Evolutionary conservation across 192 early-diverging fungal species (phyloP).

Genomic region (Obelidium mucronatum): DNA sequence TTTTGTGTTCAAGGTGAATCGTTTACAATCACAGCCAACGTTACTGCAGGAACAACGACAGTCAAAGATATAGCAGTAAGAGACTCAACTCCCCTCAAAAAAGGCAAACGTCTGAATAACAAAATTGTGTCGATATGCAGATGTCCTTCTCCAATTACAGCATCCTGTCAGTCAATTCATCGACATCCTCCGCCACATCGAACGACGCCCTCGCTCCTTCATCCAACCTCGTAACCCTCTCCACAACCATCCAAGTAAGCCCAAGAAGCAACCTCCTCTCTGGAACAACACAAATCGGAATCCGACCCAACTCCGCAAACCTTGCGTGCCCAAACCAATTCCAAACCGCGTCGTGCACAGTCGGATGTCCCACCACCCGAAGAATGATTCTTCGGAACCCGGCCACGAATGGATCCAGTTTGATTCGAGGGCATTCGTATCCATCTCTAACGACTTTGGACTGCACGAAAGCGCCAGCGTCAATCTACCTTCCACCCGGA

Average conservation of each 20-base stretch:
- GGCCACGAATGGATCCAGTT: neutral
- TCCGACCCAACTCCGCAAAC: conserved; percentile 10
- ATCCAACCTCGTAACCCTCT: neutral
- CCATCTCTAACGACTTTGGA: neutral
- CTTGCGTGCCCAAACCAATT: conserved; percentile 19
- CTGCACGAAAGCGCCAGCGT: conserved; percentile 15
- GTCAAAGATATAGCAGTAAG: too few species aligned
- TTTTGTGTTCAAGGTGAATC: conserved; percentile 2
- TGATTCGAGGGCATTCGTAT: neutral
- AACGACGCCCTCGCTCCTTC: neutral
- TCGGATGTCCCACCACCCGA: conserved; percentile 15
- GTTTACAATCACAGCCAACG: neutral
- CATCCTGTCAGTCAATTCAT: neutral
- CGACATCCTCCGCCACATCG: neutral
- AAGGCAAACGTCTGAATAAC: too few species aligned
- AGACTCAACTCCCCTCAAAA: too few species aligned
- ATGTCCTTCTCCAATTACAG: conserved; percentile 31
- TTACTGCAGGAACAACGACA: neutral
- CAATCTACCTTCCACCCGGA: conserved; percentile 11
- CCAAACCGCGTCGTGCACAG: neutral
- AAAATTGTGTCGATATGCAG: too few species aligned
- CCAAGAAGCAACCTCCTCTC: neutral
- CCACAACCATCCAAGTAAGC: neutral
- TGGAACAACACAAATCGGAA: neutral
- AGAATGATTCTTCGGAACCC: neutral